A percentile compares a stretch with the other conserved stretches of the same genome.
phyloP scores from a whole-genome alignment of 1,284 basidiomycete species.

The Lignosus rhinocerotis region DNA sequence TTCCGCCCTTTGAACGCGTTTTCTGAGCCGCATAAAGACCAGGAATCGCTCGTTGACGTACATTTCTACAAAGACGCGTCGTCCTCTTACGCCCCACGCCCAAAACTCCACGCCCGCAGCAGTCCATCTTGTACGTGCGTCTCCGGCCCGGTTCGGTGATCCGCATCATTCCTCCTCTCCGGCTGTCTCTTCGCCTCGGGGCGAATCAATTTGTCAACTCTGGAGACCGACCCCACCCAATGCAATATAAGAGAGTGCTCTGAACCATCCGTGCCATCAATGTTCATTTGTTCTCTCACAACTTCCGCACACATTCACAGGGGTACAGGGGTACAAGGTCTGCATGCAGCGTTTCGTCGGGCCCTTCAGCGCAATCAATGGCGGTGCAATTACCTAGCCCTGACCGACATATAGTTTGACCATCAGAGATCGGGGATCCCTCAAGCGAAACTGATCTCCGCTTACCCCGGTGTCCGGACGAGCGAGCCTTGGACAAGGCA shows the following conservation, averaged over 20 bases:
- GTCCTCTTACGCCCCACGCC: background rate
- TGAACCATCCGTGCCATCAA: background rate
- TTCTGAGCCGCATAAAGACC: background rate
- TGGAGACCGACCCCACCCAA: too few species aligned
- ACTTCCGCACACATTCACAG: conserved; percentile 9
- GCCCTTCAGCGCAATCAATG: background rate
- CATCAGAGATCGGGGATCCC: conserved; percentile 1
- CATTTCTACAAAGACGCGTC: conserved; percentile 9
- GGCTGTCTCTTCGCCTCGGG: conserved; percentile 7
- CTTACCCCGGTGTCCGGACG: background rate
- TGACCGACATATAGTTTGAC: background rate
- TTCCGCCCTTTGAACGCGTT: conserved; percentile 7
- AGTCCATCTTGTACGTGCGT: conserved; percentile 5
- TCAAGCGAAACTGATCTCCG: background rate
- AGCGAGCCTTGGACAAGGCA: too few species aligned
- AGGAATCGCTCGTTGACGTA: background rate
- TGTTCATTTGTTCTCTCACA: conserved; percentile 9
- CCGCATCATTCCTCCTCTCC: conserved; percentile 2
- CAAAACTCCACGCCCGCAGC: conserved; percentile 1
- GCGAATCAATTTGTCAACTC: too few species aligned
- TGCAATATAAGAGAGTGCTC: too few species aligned
- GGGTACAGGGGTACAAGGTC: background rate
- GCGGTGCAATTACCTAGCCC: background rate
- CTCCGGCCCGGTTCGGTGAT: conserved; percentile 6
- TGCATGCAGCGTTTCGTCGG: background rate